Evolutionary conservation across 2,329 filamentous ascomycete genomes (phyloP).

Genomic region (Aspergillus sp.): DNA sequence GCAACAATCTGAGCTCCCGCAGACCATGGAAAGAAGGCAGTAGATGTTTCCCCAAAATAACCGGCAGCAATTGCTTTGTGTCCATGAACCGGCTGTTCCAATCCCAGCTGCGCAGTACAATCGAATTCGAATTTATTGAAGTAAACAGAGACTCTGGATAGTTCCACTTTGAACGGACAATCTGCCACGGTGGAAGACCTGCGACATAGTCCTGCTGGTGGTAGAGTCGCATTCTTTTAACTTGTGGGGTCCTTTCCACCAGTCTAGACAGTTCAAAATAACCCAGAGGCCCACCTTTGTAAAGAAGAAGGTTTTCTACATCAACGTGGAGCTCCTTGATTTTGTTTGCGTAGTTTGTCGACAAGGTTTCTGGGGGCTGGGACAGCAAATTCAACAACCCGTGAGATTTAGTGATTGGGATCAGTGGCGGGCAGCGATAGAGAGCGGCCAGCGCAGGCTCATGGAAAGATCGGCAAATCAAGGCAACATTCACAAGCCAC

Average conservation of each 20-base stretch:
- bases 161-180: constrained; percentile 53
- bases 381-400: constrained; percentile 52
- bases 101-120: constrained; percentile 47
- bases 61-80: constrained; percentile 34
- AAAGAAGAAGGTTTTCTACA: constrained; percentile 53
- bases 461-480: constrained; percentile 59
- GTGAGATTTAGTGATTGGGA: constrained; percentile 46
- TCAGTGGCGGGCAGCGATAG: constrained; percentile 65
- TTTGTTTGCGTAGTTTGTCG: constrained; percentile 65
- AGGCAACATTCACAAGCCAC: constrained; percentile 64
- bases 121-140: constrained; percentile 50
- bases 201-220: constrained; percentile 58
- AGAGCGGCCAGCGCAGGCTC: constrained; percentile 71
- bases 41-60: constrained; percentile 51
- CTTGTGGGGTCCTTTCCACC: constrained; percentile 59
- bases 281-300: constrained; percentile 49
- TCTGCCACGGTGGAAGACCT: constrained; percentile 26
- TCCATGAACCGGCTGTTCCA: constrained; percentile 52
- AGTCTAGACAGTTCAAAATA: constrained; percentile 55
- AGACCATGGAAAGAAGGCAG: constrained; percentile 49
- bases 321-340: constrained; percentile 67
- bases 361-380: constrained; percentile 45
- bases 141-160: constrained; percentile 65
- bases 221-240: constrained; percentile 67
- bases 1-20: constrained; percentile 31